Conservation (phyloP, 306 rosid genomes). For the Citrullus amarus region DNA sequence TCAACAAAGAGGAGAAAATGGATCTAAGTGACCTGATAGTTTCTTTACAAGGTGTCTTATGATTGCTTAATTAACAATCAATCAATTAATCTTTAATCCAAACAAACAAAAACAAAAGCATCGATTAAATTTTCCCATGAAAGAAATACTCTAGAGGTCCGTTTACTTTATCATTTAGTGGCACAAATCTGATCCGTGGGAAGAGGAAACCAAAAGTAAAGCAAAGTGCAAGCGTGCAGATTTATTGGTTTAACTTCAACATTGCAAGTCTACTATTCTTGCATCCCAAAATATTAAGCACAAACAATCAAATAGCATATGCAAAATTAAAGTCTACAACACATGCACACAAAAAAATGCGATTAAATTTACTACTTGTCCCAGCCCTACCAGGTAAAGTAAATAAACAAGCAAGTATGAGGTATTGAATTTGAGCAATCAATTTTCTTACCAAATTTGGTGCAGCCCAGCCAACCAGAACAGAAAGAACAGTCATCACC, state of each 20-base stretch:
- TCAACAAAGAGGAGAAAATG: neutral
- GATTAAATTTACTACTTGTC: neutral
- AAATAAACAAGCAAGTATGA: neutral
- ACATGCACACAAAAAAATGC: neutral
- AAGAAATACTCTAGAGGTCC: neutral
- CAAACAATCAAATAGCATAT: neutral
- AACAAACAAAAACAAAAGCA: neutral
- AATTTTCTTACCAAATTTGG: slow-evolving; percentile 63
- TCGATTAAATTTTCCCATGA: neutral
- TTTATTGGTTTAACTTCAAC: neutral
- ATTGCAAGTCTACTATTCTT: neutral
- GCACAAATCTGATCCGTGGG: neutral
- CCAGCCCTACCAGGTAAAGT: neutral
- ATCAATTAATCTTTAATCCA: neutral
- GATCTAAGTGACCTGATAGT: neutral
- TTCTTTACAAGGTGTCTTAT: neutral
- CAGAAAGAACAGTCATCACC: slow-evolving; percentile 98
- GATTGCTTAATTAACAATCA: neutral
- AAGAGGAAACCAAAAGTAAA: neutral
- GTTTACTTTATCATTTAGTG: neutral
- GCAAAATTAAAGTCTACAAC: neutral
- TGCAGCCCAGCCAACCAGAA: slow-evolving; percentile 90
- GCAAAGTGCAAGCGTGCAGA: neutral
- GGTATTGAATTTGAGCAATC: neutral
- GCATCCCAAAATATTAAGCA: neutral